phyloP scores from a whole-genome alignment of 345 rosid species.

The Dovyalis caffra region DNA sequence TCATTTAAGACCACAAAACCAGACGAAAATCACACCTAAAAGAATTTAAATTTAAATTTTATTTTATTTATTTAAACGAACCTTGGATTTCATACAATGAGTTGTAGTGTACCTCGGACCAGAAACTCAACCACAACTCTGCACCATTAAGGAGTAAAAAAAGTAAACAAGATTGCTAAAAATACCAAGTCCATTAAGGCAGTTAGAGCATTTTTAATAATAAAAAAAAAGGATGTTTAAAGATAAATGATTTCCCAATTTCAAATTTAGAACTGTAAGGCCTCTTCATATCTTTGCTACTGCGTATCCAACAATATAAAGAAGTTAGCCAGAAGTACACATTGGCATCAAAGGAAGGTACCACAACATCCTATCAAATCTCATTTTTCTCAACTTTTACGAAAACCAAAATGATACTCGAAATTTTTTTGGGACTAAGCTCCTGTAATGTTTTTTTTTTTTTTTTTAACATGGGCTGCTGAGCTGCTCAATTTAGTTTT shows the following conservation, averaged over 20 bases:
- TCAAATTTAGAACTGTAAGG: not conserved
- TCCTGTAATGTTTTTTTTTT: no score
- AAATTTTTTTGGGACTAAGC: no score
- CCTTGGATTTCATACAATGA: constrained; percentile 86
- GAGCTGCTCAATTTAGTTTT: not conserved
- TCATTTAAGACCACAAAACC: not conserved
- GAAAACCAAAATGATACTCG: no score
- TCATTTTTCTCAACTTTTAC: no score
- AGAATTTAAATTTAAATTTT: no score
- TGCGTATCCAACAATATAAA: not conserved
- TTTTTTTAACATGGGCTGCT: no score
- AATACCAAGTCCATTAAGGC: not conserved
- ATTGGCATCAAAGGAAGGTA: not conserved
- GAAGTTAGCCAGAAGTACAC: not conserved
- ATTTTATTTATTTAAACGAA: constrained; percentile 26
- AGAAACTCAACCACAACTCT: constrained; percentile 97
- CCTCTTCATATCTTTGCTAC: not conserved
- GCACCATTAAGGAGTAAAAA: constrained; percentile 31
- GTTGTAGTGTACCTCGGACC: constrained; percentile 98
- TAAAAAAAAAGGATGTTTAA: not conserved
- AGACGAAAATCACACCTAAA: constrained; percentile 7
- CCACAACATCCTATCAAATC: no score
- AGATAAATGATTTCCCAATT: not conserved
- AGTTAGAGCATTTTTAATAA: not conserved
- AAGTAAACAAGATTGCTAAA: constrained; percentile 2